A percentile compares a stretch with the other conserved stretches of the same genome.
Evolutionary conservation across 1,284 basidiomycete genomes (phyloP).

Genomic region (Fomitopsis palustris): DNA sequence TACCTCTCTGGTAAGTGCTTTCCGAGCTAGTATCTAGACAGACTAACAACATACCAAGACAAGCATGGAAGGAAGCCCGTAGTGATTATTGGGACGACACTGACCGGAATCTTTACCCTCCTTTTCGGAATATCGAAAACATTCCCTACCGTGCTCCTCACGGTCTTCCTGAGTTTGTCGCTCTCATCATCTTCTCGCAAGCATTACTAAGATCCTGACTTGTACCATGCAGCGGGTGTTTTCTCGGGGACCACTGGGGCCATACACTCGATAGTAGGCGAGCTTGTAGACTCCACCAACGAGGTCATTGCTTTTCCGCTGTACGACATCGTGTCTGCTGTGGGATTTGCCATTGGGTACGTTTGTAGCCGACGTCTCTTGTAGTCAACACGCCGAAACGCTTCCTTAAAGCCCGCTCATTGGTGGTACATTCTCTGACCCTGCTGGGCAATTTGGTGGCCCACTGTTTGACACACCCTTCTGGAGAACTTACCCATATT

Average conservation of each 20-base stretch:
- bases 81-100: constrained; percentile 49
- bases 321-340: constrained; percentile 56
- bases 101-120: constrained; percentile 45
- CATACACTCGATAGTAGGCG: constrained; percentile 57
- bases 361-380: too few species aligned
- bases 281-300: constrained; percentile 66
- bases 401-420: constrained; percentile 47
- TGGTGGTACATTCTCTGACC: constrained; percentile 57
- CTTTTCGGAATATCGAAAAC: constrained; percentile 54
- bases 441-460: constrained; percentile 42
- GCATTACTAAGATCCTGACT: background rate
- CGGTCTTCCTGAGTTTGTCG: constrained; percentile 37
- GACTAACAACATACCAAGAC: constrained; percentile 36
- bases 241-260: constrained; percentile 60
- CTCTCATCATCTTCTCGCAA: background rate
- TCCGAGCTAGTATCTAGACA: background rate
- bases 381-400: background rate
- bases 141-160: constrained; percentile 40
- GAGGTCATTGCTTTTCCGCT: constrained; percentile 59
- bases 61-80: constrained; percentile 57
- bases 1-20: constrained; percentile 27
- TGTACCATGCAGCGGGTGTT: constrained; percentile 26
- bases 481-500: constrained; percentile 51
- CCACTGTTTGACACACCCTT: constrained; percentile 41
- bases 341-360: constrained; percentile 60